These are phyloP conservation scores for Penicillium decumbens DNA, from an alignment of 2,329 filamentous ascomycete genomes.

Conservation along the genomic window DNA sequence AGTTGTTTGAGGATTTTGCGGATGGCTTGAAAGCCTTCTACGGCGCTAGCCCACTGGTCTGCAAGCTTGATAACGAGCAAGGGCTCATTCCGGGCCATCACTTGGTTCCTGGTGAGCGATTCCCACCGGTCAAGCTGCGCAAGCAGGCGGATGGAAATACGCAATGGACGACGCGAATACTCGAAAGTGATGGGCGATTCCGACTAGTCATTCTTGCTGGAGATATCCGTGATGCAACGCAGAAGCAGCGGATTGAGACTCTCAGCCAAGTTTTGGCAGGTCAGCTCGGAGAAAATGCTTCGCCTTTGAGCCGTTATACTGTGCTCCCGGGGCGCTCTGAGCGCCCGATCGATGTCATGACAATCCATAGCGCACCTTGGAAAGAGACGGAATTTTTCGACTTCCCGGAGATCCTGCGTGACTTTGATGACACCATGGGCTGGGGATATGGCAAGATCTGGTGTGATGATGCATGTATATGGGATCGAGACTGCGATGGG, in stretches of 20 bases:
- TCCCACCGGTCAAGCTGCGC: constrained; percentile 12
- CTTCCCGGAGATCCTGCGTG: constrained; percentile 47
- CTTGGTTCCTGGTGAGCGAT: constrained; percentile 15
- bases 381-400: constrained; percentile 49
- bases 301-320: constrained; percentile 45
- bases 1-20: constrained; percentile 18
- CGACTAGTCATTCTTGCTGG: constrained; percentile 55
- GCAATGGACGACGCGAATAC: constrained; percentile 18
- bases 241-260: constrained; percentile 44
- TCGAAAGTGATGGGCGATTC: constrained; percentile 35
- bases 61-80: constrained; percentile 4
- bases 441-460: constrained; percentile 57
- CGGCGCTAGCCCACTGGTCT: constrained; percentile 14
- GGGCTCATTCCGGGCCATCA: constrained; percentile 1
- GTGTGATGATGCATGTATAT: constrained; percentile 44
- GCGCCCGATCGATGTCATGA: constrained; percentile 56
- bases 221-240: constrained; percentile 46
- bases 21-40: constrained; percentile 18
- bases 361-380: constrained; percentile 55
- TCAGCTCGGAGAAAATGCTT: constrained; percentile 1
- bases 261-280: constrained; percentile 45
- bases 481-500: constrained; percentile 25
- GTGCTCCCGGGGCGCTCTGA: constrained; percentile 38
- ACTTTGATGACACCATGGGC: constrained; percentile 46
- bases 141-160: constrained; percentile 14